Base-by-base conservation (phyloP, 306 rosid genomes). In the Cicer yamashitae region DNA sequence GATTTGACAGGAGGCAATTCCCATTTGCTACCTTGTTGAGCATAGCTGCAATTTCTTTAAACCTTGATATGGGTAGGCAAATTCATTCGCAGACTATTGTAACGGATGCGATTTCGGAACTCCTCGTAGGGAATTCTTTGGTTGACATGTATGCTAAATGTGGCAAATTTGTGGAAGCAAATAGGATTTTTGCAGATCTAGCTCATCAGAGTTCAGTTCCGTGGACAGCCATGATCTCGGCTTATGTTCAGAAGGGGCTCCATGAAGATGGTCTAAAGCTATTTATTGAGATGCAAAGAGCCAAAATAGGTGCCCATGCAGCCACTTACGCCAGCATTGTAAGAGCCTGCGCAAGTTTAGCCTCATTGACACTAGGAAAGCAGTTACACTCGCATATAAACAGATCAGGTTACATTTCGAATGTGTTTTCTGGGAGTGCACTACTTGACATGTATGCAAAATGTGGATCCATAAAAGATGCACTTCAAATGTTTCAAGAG, bases 61-160 rank as follows among this genome's bases (percentile, higher is more conserved):
- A 88, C 87, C 66, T 86, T 75, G 87, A 84, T 77, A 70, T 91
- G 87, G 98, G 98, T 60, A 85, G 78, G 82, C 92, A 91, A 79
- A 80, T 91, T 62, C 98, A 91, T 86, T 84, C 92, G 73, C 97
- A 91, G 66, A 76, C 89, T 70, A 51, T 89, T 72, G 90, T 81
- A 62, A 83, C 89, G 45, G 71, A 57, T 17, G 88, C 88, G 2
- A 78, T 71, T 77, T 86, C 89, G 39, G 91, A 90, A 59, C 58
- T 76, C 82, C 75, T 72, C 59, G 97, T 93, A 25, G 96, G 84
- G 30, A 91, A 93, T 87, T 81, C 98, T 25, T 83, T 93, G 86
- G 94, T 93, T 39, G 97, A 91, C 81, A 89, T 91, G 97, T 93
- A 93, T 84, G 96, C 96, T 70, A 91, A 93, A 89, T 91, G 96